A percentile compares a stretch with the other conserved stretches of the same genome.
Evolutionary conservation across 2,329 filamentous ascomycete genomes (phyloP).

Genomic region (Fusarium newnesense): DNA sequence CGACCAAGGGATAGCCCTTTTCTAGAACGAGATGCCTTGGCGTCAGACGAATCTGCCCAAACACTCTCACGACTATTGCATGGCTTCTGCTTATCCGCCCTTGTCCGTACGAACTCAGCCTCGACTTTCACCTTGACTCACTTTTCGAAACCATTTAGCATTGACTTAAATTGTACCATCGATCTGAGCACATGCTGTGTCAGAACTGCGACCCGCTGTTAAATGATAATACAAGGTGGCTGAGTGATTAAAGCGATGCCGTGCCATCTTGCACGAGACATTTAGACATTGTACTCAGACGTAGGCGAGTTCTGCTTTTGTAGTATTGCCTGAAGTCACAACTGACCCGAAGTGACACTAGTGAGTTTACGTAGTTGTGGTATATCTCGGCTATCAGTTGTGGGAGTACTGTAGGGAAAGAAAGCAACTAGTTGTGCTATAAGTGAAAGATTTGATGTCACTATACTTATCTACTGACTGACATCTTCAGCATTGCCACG

Average conservation of each 20-base stretch:
- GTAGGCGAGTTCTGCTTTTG: slow-evolving; percentile 26
- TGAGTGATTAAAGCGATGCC: slow-evolving; percentile 27
- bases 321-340: not conserved
- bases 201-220: not conserved
- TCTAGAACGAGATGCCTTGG: not conserved
- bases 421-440: too few species aligned
- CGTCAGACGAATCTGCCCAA: not conserved
- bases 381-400: not conserved
- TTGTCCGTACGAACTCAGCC: not conserved
- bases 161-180: too few species aligned
- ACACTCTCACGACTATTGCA: not conserved
- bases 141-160: not conserved
- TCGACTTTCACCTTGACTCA: not conserved
- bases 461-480: not conserved
- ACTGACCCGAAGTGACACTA: not conserved
- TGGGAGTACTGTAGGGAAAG: not conserved
- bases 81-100: not conserved
- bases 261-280: slow-evolving; percentile 19
- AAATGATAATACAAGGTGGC: slow-evolving; percentile 15
- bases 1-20: not conserved
- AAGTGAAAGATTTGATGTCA: not conserved
- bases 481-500: not conserved
- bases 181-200: not conserved
- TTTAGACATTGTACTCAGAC: slow-evolving; percentile 17
- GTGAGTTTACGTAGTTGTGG: not conserved